A percentile compares a stretch with the other conserved stretches of the same genome.
Conservation (phyloP, 2,329 filamentous ascomycete species). For the Trichoderma citrinoviride region DNA sequence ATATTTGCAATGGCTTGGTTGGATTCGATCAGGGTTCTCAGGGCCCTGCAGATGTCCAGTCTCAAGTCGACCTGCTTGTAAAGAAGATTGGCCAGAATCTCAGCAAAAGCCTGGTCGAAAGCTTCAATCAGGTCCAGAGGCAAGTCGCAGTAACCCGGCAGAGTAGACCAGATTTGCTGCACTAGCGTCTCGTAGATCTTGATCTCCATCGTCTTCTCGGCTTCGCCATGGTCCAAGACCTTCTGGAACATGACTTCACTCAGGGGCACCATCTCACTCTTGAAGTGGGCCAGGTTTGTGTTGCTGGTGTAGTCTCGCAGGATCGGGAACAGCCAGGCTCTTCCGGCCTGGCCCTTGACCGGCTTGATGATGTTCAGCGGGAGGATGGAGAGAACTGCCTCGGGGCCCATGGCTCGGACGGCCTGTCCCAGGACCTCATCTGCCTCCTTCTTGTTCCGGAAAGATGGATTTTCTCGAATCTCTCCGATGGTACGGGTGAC, state of each 20-base stretch:
- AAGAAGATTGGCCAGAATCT: conserved; percentile 84
- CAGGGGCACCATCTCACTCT: conserved; percentile 78
- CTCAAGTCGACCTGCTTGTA: conserved; percentile 89
- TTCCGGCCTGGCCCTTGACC: conserved; percentile 71
- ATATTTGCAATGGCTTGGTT: conserved; percentile 77
- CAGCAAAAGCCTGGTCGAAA: conserved; percentile 86
- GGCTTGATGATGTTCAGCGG: conserved; percentile 83
- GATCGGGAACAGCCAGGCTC: conserved; percentile 92
- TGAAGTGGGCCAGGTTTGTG: conserved; percentile 82
- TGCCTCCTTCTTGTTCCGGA: conserved; percentile 90
- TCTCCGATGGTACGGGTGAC: conserved; percentile 80
- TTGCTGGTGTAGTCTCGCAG: conserved; percentile 88
- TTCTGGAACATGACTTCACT: conserved; percentile 88
- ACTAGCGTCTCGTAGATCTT: conserved; percentile 98
- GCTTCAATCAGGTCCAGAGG: conserved; percentile 73
- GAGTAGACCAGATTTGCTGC: conserved; percentile 88
- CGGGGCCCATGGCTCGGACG: conserved; percentile 84
- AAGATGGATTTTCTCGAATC: conserved; percentile 81
- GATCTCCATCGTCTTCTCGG: conserved; percentile 89
- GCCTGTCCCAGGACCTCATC: conserved; percentile 87
- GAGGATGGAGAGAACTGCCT: conserved; percentile 75
- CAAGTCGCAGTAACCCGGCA: conserved; percentile 93
- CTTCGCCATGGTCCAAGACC: conserved; percentile 76
- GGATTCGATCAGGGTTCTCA: conserved; percentile 86
- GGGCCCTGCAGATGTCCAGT: conserved; percentile 78